Evolutionary conservation across 176 grass and related monocot species (phyloP).

Genomic region (Oryza coarctata): DNA sequence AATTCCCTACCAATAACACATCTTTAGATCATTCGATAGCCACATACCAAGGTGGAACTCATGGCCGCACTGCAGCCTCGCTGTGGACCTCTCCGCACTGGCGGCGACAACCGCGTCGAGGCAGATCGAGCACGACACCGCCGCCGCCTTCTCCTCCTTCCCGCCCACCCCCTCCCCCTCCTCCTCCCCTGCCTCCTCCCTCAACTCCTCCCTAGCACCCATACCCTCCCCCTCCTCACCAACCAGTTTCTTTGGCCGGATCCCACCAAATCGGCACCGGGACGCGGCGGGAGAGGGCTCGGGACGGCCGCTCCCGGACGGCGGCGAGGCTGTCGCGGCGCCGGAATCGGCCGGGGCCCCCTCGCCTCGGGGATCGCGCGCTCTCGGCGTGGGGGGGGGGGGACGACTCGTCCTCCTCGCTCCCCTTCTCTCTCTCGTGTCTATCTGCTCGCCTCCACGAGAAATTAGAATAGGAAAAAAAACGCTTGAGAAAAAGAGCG

Average conservation of each 20-base stretch:
- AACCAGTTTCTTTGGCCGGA: slow-evolving; percentile 40
- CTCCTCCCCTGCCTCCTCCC: slow-evolving; percentile 4
- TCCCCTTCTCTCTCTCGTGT: slow-evolving; percentile 2
- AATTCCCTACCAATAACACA: not conserved
- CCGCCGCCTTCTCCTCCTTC: slow-evolving; percentile 37
- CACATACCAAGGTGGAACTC: slow-evolving; percentile 87
- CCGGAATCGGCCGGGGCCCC: not conserved
- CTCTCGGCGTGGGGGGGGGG: slow-evolving; percentile 27
- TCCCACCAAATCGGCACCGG: slow-evolving; percentile 32
- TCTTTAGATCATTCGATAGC: not conserved
- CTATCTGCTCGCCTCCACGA: slow-evolving; percentile 57
- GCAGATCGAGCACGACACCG: slow-evolving; percentile 83
- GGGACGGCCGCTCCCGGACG: slow-evolving; percentile 22
- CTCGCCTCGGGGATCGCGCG: slow-evolving; percentile 27
- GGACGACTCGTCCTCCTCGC: no score
- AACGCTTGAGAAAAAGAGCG: not conserved
- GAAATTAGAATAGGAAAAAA: slow-evolving; percentile 41
- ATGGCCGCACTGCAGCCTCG: slow-evolving; percentile 88
- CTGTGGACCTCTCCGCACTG: slow-evolving; percentile 70
- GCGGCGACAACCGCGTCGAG: slow-evolving; percentile 61
- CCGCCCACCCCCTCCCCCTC: slow-evolving; percentile 24
- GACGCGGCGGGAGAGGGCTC: not conserved
- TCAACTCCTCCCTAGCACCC: slow-evolving; percentile 41
- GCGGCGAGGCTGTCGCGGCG: slow-evolving; percentile 22
- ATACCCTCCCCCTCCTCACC: slow-evolving; percentile 30